Percentiles rank a stretch among this genome's conserved stretches.
Conservation (phyloP, 1,284 basidiomycete species). For the Thecaphora frezii region DNA sequence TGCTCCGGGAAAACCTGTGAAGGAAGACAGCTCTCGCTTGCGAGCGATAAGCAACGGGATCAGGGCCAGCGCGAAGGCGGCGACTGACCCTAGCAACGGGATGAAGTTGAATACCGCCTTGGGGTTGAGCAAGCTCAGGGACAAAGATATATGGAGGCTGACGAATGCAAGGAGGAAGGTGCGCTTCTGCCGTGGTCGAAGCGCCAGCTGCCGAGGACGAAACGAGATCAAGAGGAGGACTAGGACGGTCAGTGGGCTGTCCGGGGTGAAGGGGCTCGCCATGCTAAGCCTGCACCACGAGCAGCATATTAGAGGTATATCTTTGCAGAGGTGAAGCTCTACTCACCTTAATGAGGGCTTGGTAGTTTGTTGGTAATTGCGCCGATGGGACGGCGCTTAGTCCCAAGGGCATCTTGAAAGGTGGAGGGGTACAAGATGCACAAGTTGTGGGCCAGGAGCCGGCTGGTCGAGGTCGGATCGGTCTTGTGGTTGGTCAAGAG, state of each 20-base stretch:
- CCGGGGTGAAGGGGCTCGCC: too few species aligned
- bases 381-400: slow-evolving; percentile 28
- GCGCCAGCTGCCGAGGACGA: slow-evolving; percentile 10
- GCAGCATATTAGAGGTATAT: too few species aligned
- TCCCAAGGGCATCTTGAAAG: slow-evolving; percentile 20
- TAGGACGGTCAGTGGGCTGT: too few species aligned
- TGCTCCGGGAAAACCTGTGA: slow-evolving; percentile 7
- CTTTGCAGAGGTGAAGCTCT: neutral
- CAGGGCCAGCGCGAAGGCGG: slow-evolving; percentile 19
- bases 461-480: neutral
- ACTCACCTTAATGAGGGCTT: slow-evolving; percentile 26
- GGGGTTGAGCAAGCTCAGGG: slow-evolving; percentile 11
- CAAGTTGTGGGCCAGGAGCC: neutral
- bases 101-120: slow-evolving; percentile 9
- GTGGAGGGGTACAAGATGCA: neutral
- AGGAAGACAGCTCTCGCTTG: slow-evolving; percentile 16
- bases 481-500: too few species aligned
- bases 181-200: slow-evolving; percentile 42
- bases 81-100: slow-evolving; percentile 6
- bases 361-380: slow-evolving; percentile 30
- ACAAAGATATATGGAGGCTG: slow-evolving; percentile 21
- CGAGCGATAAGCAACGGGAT: slow-evolving; percentile 25
- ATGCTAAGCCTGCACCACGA: too few species aligned
- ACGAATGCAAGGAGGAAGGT: slow-evolving; percentile 29
- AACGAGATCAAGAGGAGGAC: neutral